Percentiles rank a stretch among this genome's conserved stretches.
Conservation (phyloP, 2,329 filamentous ascomycete species). For the Nannizziopsis arthrosporioides region DNA sequence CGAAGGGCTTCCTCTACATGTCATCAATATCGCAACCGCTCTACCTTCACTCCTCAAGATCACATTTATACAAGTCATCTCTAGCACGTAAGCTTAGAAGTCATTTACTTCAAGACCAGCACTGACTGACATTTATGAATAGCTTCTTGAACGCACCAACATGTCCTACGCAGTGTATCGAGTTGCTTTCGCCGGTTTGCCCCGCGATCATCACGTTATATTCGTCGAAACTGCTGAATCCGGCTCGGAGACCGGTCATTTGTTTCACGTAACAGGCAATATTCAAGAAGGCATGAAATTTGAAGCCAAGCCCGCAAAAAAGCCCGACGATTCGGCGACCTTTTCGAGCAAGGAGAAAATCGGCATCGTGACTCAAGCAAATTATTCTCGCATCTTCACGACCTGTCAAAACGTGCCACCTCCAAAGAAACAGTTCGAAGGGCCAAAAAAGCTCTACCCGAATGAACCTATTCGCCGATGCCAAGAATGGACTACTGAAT, state of each 20-base stretch:
- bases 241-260: constrained; percentile 13
- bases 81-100: too few species aligned
- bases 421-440: constrained; percentile 25
- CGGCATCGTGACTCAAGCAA: constrained; percentile 7
- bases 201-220: constrained; percentile 18
- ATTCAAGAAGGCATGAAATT: constrained; percentile 23
- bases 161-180: too few species aligned
- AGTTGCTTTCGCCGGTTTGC: too few species aligned
- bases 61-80: too few species aligned
- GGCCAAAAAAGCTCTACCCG: constrained; percentile 20
- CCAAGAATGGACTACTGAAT: constrained; percentile 24
- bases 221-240: constrained; percentile 20
- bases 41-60: too few species aligned
- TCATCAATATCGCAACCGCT: too few species aligned
- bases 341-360: constrained; percentile 6
- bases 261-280: constrained; percentile 23
- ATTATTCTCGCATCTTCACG: constrained; percentile 16
- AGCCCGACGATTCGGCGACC: constrained; percentile 9
- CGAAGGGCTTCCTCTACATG: too few species aligned
- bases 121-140: too few species aligned
- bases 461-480: constrained; percentile 19
- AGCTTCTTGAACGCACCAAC: too few species aligned
- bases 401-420: constrained; percentile 18
- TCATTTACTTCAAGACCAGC: too few species aligned
- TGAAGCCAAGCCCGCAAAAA: constrained; percentile 7